These are phyloP conservation scores for Amesomyces nigricolor DNA, from an alignment of 2,329 filamentous ascomycete genomes.

Conservation along the genomic window DNA sequence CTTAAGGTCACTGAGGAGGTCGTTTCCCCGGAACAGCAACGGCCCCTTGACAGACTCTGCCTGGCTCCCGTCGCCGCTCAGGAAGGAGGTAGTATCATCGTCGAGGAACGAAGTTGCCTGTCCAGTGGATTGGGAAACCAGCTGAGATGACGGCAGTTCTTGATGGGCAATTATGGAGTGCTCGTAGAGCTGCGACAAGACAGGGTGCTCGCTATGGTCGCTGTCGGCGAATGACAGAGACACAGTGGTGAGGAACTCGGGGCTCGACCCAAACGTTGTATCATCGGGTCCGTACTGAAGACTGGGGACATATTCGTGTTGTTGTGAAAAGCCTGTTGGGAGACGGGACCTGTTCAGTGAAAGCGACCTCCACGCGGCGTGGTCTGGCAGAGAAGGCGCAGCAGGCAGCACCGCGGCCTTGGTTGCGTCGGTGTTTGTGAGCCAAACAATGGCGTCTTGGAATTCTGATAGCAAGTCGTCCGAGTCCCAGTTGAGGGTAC, in stretches of 20 bases:
- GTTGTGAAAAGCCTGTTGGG: conserved; percentile 49
- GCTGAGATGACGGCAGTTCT: conserved; percentile 57
- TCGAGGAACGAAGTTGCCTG: conserved; percentile 32
- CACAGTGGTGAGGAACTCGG: conserved; percentile 45
- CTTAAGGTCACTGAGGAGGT: conserved; percentile 55
- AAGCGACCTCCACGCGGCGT: conserved; percentile 50
- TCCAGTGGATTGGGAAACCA: conserved; percentile 31
- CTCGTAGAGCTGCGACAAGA: conserved; percentile 65
- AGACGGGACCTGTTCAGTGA: conserved; percentile 43
- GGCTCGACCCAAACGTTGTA: conserved; percentile 25
- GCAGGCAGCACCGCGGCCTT: conserved; percentile 11
- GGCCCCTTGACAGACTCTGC: conserved; percentile 21
- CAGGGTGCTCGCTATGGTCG: conserved; percentile 32
- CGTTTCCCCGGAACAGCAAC: conserved; percentile 24
- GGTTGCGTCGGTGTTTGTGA: conserved; percentile 30
- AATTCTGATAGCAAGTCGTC: conserved; percentile 45
- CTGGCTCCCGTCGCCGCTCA: conserved; percentile 26
- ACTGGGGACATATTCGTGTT: conserved; percentile 32
- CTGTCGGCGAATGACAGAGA: conserved; percentile 33
- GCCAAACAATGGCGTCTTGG: conserved; percentile 35
- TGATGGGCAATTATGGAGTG: conserved; percentile 70
- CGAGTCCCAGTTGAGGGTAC: conserved; percentile 50
- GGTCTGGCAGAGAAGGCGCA: conserved; percentile 20
- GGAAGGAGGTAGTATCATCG: conserved; percentile 28
- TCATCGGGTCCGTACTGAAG: neutral